Percentiles rank a stretch among this genome's conserved stretches.
phyloP scores from a whole-genome alignment of 2,329 filamentous ascomycete species.

The Aspergillus glaucus region DNA sequence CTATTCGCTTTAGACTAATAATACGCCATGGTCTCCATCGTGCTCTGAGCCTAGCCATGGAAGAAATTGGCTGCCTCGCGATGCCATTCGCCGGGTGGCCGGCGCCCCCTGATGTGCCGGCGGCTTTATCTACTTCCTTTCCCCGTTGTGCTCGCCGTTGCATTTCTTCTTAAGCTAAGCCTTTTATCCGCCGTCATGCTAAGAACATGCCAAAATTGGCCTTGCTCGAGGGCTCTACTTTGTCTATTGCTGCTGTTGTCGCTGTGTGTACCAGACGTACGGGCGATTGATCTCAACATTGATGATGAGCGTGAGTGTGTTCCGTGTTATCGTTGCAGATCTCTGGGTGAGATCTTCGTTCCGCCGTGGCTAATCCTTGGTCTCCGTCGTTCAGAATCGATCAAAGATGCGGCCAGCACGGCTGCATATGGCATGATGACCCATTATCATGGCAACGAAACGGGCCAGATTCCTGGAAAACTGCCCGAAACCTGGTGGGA shows the following conservation, averaged over 20 bases:
- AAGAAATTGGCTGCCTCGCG: too few species aligned
- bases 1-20: too few species aligned
- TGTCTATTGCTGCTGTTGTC: background rate
- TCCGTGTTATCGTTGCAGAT: too few species aligned
- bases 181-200: too few species aligned
- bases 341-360: background rate
- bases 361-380: background rate
- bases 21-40: too few species aligned
- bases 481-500: conserved; percentile 53
- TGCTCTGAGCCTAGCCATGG: too few species aligned
- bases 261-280: background rate
- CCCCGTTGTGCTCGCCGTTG: too few species aligned
- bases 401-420: conserved; percentile 29
- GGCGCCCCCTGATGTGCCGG: too few species aligned
- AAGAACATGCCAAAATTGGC: too few species aligned
- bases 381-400: conserved; percentile 17
- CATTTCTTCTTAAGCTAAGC: too few species aligned
- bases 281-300: background rate
- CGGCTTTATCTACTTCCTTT: too few species aligned
- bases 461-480: conserved; percentile 36
- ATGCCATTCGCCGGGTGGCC: too few species aligned
- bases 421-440: conserved; percentile 35
- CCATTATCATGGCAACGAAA: conserved; percentile 31
- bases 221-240: background rate
- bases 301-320: background rate